These are phyloP conservation scores for Kurtzmaniella quercitrusa DNA, from an alignment of 1,139 yeast species.

Conservation along the genomic window DNA sequence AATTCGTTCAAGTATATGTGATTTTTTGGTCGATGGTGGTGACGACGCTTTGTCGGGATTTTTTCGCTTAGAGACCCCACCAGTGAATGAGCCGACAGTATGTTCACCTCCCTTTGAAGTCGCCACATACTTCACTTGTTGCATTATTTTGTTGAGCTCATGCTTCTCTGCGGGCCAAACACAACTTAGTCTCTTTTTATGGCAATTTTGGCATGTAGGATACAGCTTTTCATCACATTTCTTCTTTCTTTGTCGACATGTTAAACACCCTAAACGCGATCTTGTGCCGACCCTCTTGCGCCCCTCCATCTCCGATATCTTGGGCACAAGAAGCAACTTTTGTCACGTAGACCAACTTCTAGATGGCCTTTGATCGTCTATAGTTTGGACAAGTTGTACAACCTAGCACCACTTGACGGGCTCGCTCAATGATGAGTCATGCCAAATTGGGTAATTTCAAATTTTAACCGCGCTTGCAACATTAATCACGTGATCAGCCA, in stretches of 20 bases:
- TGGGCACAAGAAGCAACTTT: not conserved
- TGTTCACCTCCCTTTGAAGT: slow-evolving; percentile 13
- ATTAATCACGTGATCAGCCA: not conserved
- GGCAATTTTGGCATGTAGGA: slow-evolving; percentile 32
- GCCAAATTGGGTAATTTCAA: slow-evolving; percentile 25
- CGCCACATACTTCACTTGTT: slow-evolving; percentile 26
- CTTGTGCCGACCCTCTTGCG: slow-evolving; percentile 13
- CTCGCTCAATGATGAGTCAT: slow-evolving; percentile 13
- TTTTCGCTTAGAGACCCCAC: not conserved
- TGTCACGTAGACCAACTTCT: not conserved
- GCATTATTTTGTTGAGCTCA: slow-evolving; percentile 21
- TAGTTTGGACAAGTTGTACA: not conserved
- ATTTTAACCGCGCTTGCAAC: slow-evolving; percentile 27
- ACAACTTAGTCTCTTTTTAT: slow-evolving; percentile 22
- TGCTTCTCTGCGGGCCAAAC: slow-evolving; percentile 31
- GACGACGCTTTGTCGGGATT: not conserved
- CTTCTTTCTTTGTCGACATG: slow-evolving; percentile 37
- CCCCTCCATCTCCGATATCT: not conserved
- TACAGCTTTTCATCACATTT: slow-evolving; percentile 39
- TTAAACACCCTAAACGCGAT: slow-evolving; percentile 38
- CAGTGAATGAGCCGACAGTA: slow-evolving; percentile 18
- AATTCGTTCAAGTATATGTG: slow-evolving; percentile 26
- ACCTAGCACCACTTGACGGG: not conserved
- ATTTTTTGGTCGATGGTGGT: slow-evolving; percentile 11
- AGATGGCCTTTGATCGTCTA: not conserved